Evolutionary conservation across 352 stramenopile species (phyloP).

Genomic region (Phytophthora pisi): DNA sequence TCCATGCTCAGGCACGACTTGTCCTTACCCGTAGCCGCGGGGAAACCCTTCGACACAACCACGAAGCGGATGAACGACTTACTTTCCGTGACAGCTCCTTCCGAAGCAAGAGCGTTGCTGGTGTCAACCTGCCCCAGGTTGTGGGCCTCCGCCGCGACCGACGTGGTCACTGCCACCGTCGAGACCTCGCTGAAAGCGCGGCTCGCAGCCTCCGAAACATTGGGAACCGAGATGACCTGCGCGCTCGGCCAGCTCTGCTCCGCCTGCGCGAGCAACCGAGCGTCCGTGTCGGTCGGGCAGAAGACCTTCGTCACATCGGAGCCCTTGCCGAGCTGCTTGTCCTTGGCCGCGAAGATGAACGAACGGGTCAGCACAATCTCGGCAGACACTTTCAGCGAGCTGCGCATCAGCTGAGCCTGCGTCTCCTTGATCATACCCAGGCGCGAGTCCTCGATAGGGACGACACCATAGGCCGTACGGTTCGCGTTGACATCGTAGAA

Average conservation of each 20-base stretch:
- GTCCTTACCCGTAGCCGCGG: constrained; percentile 71
- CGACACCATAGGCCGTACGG: constrained; percentile 83
- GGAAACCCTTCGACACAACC: constrained; percentile 70
- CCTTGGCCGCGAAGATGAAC: constrained; percentile 74
- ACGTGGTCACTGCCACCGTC: constrained; percentile 65
- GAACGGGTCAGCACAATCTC: constrained; percentile 73
- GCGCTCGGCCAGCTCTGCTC: constrained; percentile 79
- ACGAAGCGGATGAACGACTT: constrained; percentile 78
- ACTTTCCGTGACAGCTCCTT: constrained; percentile 36
- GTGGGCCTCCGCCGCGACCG: constrained; percentile 44
- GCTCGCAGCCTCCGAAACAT: constrained; percentile 66
- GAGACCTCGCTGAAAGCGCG: constrained; percentile 42
- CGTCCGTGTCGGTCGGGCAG: constrained; percentile 59
- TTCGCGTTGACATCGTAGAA: constrained; percentile 84
- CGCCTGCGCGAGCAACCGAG: constrained; percentile 56
- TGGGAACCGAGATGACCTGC: constrained; percentile 64
- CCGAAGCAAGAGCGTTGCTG: constrained; percentile 52
- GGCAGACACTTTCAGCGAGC: constrained; percentile 78
- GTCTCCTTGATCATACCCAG: constrained; percentile 89
- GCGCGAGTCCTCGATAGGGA: constrained; percentile 87
- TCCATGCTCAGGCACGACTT: constrained; percentile 87
- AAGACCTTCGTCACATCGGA: constrained; percentile 68
- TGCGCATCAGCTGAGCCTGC: constrained; percentile 70
- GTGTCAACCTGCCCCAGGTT: constrained; percentile 59
- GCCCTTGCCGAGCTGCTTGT: constrained; percentile 47